Base-by-base conservation (phyloP, 176 grass and related monocot genomes). In the Oryza punctata region DNA sequence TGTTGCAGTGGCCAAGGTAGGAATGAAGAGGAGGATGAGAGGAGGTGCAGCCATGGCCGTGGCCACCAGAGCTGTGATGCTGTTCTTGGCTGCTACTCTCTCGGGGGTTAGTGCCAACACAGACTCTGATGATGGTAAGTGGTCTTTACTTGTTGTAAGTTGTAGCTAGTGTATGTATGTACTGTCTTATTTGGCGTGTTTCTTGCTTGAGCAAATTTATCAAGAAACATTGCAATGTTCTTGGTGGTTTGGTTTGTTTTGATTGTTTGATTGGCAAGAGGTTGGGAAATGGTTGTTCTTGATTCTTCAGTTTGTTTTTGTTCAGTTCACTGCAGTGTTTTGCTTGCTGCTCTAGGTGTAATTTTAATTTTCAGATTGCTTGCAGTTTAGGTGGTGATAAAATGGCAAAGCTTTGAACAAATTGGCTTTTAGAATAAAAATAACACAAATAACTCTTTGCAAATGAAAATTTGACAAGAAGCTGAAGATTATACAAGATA, bases 71-170 rank as follows among this genome's bases (percentile, higher is more conserved):
- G 73, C 19, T 61, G 37, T 28, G 73, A 7, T 68, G 78, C 59
- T 90, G 67, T 82, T 90, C 79, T 73, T 90, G 79, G 73, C 47
- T 24, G 24, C 28, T 40, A 32, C 73, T 81, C 60, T 70, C 43
- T 68, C 74, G 70, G 73, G 59, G n/a, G 75, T 46, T 77, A 63
- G 44, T 61, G 92, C 81, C 73, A 70, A 60, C 59, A 94, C 92
- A 3, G 78, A 92, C 82, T 74, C 81, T 0, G 72, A 85, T 67
- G 92, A 94, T 29, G 92, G 92, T 86, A 69, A 78, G 73, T 43
- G 24, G 5, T 69, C 13, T 40, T 35, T 30, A 10, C 32, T 80
- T 45, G 47, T 40, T 49, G n/a, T 13, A 60, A 2, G 0, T 5
- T 57, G 52, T 57, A n/a, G 52, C 19, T 57, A n/a, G n/a, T 57